These are phyloP conservation scores for Lachancea waltii DNA, from an alignment of 805 yeast species.

Conservation along the genomic window DNA sequence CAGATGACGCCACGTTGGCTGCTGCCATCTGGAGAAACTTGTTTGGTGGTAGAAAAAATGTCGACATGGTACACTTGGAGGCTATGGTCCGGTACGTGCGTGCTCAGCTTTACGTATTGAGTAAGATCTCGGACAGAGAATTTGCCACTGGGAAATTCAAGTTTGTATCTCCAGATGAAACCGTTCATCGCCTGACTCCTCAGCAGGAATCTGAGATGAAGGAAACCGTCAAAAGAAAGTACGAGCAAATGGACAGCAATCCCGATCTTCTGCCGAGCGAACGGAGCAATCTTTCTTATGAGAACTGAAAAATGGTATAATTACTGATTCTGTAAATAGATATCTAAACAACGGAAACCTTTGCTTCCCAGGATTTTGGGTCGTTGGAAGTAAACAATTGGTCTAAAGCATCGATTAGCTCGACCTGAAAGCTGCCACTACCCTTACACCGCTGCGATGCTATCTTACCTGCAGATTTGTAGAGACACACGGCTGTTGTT, in stretches of 20 bases:
- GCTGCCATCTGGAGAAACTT: slow-evolving; percentile 85
- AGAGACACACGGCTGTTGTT: slow-evolving; percentile 47
- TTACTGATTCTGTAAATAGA: slow-evolving; percentile 7
- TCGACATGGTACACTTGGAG: slow-evolving; percentile 78
- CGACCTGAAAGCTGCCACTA: slow-evolving; percentile 28
- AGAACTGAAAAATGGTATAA: slow-evolving; percentile 33
- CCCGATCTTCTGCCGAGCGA: slow-evolving; percentile 53
- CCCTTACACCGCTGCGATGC: slow-evolving; percentile 43
- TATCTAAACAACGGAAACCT: not conserved
- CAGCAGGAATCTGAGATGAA: slow-evolving; percentile 55
- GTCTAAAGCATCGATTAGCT: slow-evolving; percentile 27
- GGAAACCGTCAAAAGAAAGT: slow-evolving; percentile 45
- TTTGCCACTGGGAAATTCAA: slow-evolving; percentile 86
- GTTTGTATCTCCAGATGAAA: slow-evolving; percentile 76
- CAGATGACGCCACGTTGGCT: slow-evolving; percentile 73
- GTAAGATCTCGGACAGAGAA: slow-evolving; percentile 81
- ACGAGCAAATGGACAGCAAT: slow-evolving; percentile 41
- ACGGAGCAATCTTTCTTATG: slow-evolving; percentile 44
- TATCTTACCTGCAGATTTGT: slow-evolving; percentile 53
- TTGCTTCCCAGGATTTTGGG: slow-evolving; percentile 26
- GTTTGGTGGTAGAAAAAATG: slow-evolving; percentile 75
- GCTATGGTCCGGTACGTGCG: slow-evolving; percentile 86
- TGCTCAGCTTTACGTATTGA: slow-evolving; percentile 80
- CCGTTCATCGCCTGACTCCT: slow-evolving; percentile 63
- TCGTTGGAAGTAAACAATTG: slow-evolving; percentile 20